Evolutionary conservation across 139 green algal species (phyloP), one percentile per base, ranked within the genome.

Genomic region (Chlamydomonas sphaeroides): DNA sequence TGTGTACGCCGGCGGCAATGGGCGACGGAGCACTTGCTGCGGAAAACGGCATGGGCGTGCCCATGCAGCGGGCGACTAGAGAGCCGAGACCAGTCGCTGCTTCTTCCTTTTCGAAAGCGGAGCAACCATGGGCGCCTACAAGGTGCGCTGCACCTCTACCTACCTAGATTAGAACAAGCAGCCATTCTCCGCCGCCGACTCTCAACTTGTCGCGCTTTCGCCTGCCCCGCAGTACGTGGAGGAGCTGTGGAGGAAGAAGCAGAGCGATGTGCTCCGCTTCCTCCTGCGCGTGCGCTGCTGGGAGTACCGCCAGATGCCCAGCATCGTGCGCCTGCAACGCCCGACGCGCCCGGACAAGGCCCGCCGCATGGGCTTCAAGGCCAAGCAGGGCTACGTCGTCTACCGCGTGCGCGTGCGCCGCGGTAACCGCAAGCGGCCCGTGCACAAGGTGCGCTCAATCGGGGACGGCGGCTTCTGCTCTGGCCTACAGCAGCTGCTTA

Each of bases 191-290:
- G 30, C 65, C 69, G 56, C 38, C 39, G 18, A 39, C 53, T 33
- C 62, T 42, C 45, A 61, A 49, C 61, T 45, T 18, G 35, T 21
- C 53, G 66, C 18, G 17, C 56, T 75, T 23, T 61, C 17, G 53
- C n/a, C 32, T 39, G 61, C 21, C 49, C 33, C 21, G 89, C 93
- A 99, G 95, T 99, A 99, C 89, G 66, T 99, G 26, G 95, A 98
- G 91, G 97, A 99, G 95, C 91, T 99, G 32, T 98, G 94, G 94
- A 94, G 95, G 88, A 96, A 96, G 91, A 99, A 99, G 95, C 97
- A 99, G 94, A 97, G 92, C 85, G 97, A 99, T 96, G 96, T 99
- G 79, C 87, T 99, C 65, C 96, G 97, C 81, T 99, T 99, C 91
- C 89, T 99, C 77, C 95, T 98, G 74, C 96, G 97, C 79, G 94